These are phyloP conservation scores for Lasiodiplodia theobromae DNA, from an alignment of 2,329 filamentous ascomycete species.

Conservation along the genomic window DNA sequence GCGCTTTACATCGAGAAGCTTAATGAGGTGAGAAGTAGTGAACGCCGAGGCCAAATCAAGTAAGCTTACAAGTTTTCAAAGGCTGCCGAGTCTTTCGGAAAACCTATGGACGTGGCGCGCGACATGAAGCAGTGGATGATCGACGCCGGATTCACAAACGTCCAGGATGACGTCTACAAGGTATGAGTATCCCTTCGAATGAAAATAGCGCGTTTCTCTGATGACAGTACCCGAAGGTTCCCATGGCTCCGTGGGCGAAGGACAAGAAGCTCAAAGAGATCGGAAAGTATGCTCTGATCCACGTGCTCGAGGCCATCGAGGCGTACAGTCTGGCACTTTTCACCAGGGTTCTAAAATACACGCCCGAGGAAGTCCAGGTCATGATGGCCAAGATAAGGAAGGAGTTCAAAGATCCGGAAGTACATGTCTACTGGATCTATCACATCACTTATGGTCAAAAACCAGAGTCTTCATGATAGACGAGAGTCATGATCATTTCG, in stretches of 20 bases:
- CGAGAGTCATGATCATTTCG: not conserved
- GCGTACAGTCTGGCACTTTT: conserved; percentile 47
- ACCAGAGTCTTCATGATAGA: not conserved
- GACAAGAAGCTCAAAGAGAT: conserved; percentile 46
- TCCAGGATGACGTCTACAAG: conserved; percentile 53
- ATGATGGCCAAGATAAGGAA: conserved; percentile 15
- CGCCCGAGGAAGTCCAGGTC: conserved; percentile 22
- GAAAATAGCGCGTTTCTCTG: no score
- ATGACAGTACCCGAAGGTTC: conserved; percentile 35
- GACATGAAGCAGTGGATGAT: conserved; percentile 53
- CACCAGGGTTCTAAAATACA: conserved; percentile 35
- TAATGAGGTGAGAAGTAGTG: not conserved
- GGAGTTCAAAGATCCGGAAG: conserved; percentile 14
- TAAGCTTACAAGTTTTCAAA: conserved; percentile 27
- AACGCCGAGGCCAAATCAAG: not conserved
- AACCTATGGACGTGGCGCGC: conserved; percentile 46
- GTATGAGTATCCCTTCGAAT: not conserved
- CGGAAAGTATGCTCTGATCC: conserved; percentile 39
- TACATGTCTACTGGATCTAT: conserved; percentile 21
- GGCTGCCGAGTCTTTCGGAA: conserved; percentile 34
- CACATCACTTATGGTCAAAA: conserved; percentile 19
- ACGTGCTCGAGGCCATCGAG: conserved; percentile 48
- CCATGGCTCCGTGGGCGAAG: conserved; percentile 38
- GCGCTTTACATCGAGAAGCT: conserved; percentile 33
- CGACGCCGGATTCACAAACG: conserved; percentile 62